A percentile compares a stretch with the other conserved stretches of the same genome.
These are phyloP conservation scores for Chlorella vulgaris DNA, from an alignment of 139 green algal species.

Conservation along the genomic window DNA sequence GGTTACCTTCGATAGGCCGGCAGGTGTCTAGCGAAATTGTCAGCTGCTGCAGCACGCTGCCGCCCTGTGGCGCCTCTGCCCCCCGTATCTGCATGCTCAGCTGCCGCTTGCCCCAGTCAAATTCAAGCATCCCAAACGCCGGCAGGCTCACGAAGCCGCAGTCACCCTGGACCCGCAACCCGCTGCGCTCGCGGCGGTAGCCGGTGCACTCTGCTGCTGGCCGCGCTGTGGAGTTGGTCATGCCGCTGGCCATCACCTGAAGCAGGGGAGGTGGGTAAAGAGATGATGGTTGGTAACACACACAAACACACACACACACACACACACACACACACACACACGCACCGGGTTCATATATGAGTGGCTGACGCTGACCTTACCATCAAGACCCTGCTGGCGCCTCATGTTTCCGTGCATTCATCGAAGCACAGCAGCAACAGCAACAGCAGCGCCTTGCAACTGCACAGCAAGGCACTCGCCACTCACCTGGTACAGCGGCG, in stretches of 20 bases:
- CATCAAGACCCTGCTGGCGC: too few species aligned
- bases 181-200: conserved; percentile 10
- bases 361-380: too few species aligned
- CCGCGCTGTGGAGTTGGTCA: conserved; percentile 19
- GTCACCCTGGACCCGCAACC: conserved; percentile 20
- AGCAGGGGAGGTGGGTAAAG: neutral
- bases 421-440: too few species aligned
- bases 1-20: neutral
- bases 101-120: conserved; percentile 3
- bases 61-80: conserved; percentile 1
- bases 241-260: conserved; percentile 18
- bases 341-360: too few species aligned
- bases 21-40: conserved; percentile 25
- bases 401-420: too few species aligned
- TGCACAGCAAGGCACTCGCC: neutral
- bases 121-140: conserved; percentile 16
- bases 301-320: too few species aligned
- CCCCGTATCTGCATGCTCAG: conserved; percentile 38
- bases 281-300: neutral
- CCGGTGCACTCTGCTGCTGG: neutral
- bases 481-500: conserved; percentile 13
- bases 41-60: conserved; percentile 30
- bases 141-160: conserved; percentile 26
- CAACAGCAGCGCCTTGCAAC: neutral
- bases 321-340: too few species aligned